A percentile compares a stretch with the other conserved stretches of the same genome.
phyloP scores from a whole-genome alignment of 176 grass and related monocot genomes.

The Olyra latifolia region DNA sequence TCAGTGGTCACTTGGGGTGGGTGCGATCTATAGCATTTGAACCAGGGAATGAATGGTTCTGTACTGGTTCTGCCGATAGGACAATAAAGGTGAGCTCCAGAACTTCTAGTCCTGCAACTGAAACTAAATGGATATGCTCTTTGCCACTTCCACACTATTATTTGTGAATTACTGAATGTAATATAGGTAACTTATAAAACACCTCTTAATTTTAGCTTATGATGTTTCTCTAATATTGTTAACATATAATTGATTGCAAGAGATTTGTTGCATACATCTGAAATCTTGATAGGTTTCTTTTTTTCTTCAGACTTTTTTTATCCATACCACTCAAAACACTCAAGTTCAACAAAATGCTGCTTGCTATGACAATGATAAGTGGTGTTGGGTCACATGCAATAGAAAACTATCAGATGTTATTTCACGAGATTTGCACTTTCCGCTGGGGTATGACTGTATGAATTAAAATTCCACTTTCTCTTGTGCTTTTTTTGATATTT shows the following conservation, averaged over 20 bases:
- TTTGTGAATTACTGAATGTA: not conserved
- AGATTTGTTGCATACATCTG: not conserved
- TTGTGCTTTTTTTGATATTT: not conserved
- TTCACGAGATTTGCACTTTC: not conserved
- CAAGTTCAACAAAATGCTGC: not conserved
- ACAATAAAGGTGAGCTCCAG: constrained; percentile 77
- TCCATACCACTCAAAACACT: not conserved
- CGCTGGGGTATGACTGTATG: not conserved
- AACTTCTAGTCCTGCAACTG: not conserved
- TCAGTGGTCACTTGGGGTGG: constrained; percentile 98
- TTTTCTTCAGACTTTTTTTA: not conserved
- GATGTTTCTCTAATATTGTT: not conserved
- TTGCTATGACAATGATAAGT: not conserved
- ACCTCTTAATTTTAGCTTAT: not conserved
- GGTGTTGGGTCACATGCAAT: not conserved
- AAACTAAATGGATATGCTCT: not conserved
- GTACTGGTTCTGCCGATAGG: constrained; percentile 87
- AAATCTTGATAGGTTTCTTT: not conserved
- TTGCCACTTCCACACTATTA: not conserved
- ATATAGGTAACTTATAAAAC: not conserved
- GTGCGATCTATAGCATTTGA: constrained; percentile 95
- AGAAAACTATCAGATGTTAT: not conserved
- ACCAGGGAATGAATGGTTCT: constrained; percentile 93
- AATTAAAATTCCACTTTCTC: not conserved
- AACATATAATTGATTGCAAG: not conserved